Base-by-base conservation (phyloP, 2,329 filamentous ascomycete species). In the Simplicillium sp. region DNA sequence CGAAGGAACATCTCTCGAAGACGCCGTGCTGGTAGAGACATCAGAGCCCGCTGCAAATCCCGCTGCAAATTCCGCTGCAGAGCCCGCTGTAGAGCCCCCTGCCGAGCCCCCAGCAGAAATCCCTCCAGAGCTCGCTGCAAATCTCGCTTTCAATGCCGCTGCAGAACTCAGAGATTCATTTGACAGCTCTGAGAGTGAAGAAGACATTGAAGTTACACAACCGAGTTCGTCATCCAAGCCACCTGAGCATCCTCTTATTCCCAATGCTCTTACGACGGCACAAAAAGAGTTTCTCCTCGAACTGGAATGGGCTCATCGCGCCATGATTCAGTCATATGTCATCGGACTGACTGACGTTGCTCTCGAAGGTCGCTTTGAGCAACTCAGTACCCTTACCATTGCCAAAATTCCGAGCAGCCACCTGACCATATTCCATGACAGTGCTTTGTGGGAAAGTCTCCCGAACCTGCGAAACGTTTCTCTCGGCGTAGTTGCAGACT, bases 241-340 rank as follows among this genome's bases (percentile, higher is more conserved):
- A 50, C 43, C 47, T 54, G 46, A 59, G 25, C 40, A 48, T 29
- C 50, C 58, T 4, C 54, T 80, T n/a, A 67, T 71, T 33, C 79
- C 79, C 3, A 62, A 64, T 2, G 61, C 65, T 28, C 67, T 84
- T n/a, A 75, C 73, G 1, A 67, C 66, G 43, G 66, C 74, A n/a
- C 82, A 86, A 54, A 76, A 71, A 39, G 79, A 84, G 55, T 80
- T 82, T 75, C 58, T 86, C 2, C 60, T 82, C 31, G 80, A 85
- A 54, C 75, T 78, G 3, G 73, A 79, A 39, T 84, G 80, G 77
- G 80, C 80, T 7, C 80, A 85, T 47, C 66, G 74, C 40, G 80
- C 80, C 14, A 80, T 85, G 53, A 65, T 85, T 36, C 74, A 80
- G 37, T 82, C 80, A 1, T 85, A 81, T 48, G 71, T 79, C 47